Evolutionary conservation across 2,329 filamentous ascomycete species (phyloP), one percentile per base, ranked within the genome.

Genomic region (Bipolaris gigantea): DNA sequence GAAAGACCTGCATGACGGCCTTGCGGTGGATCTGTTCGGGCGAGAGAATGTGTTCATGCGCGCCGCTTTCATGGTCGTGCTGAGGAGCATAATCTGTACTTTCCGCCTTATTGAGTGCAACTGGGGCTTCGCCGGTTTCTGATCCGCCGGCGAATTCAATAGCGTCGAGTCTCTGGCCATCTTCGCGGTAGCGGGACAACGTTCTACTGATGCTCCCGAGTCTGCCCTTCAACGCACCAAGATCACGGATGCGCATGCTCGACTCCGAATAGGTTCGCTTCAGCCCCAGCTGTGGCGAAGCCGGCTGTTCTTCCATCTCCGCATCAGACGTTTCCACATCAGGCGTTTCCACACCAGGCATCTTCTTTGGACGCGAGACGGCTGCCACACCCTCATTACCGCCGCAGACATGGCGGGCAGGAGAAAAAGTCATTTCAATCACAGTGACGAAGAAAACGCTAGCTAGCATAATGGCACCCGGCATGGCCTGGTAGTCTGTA

Each of bases 401-500:
- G 19, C 83, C 82, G 55, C 85, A 83, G 2, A 80, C 79, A 63
- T 85, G 81, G 0, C 81, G 81, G 1, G 81, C 81, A 34, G 79
- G 74, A 63, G 84, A 83, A 61, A 86, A 79, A 58, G 78, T 81
- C 78, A 86, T 81, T 68, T 86, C 83, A 36, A 85, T 76, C n/a
- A 80, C 72, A 61, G 87, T 87, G 7, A 88, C 76, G 16, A 78
- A 73, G 64, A 86, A 85, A 65, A 87, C 78, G 18, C 83, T 80
- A 0, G 57, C 77, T 79, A 86, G 82, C 81, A 85, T 85, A 65
- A 86, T 86, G 25, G 84, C 83, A 50, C 84, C 84, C 0, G 84
- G 82, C 67, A 86, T 79, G 13, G 84, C 80, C 7, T 82, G 83
- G 61, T 86, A 87, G 41, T 84, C 68, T 0, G 79, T 75, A 10